A percentile compares a stretch with the other conserved stretches of the same genome.
These are phyloP conservation scores for Coemansia pectinata DNA, from an alignment of 192 early-diverging fungal species.

Conservation along the genomic window DNA sequence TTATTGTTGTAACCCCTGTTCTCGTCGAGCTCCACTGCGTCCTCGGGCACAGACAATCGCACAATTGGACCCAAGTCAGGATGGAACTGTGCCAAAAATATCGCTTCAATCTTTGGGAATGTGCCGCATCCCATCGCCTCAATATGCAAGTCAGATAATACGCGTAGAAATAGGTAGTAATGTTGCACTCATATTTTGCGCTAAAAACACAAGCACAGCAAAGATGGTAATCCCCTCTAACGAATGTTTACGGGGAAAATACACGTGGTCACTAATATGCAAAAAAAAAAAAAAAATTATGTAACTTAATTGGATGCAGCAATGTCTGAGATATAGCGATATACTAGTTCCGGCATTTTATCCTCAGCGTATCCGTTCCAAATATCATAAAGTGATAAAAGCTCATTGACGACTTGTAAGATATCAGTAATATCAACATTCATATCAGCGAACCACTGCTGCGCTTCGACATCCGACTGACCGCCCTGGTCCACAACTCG, in stretches of 20 bases:
- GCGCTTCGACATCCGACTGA: conserved; percentile 58
- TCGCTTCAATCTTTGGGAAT: conserved; percentile 44
- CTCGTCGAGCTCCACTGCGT: conserved; percentile 33
- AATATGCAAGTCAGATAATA: neutral
- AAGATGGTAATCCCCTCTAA: neutral
- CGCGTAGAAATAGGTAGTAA: neutral
- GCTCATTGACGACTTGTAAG: conserved; percentile 73
- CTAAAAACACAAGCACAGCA: neutral
- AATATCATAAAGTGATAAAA: conserved; percentile 68
- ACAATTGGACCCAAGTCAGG: conserved; percentile 48
- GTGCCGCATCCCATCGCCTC: conserved; percentile 1
- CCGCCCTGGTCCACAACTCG: conserved; percentile 45
- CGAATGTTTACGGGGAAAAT: conserved; percentile 5
- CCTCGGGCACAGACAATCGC: conserved; percentile 40
- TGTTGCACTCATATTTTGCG: neutral
- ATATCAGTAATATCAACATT: conserved; percentile 80
- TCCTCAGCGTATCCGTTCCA: conserved; percentile 69
- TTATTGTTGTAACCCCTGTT: conserved; percentile 16
- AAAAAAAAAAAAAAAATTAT: neutral
- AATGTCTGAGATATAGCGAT: conserved; percentile 40
- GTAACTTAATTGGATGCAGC: conserved; percentile 21
- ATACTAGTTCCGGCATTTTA: conserved; percentile 49
- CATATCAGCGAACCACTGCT: conserved; percentile 77
- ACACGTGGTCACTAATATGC: neutral
- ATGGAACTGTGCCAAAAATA: conserved; percentile 49